A percentile compares a stretch with the other conserved stretches of the same genome.
phyloP scores from a whole-genome alignment of 495 filamentous ascomycete genomes.

The Jackrogersella multiformis region DNA sequence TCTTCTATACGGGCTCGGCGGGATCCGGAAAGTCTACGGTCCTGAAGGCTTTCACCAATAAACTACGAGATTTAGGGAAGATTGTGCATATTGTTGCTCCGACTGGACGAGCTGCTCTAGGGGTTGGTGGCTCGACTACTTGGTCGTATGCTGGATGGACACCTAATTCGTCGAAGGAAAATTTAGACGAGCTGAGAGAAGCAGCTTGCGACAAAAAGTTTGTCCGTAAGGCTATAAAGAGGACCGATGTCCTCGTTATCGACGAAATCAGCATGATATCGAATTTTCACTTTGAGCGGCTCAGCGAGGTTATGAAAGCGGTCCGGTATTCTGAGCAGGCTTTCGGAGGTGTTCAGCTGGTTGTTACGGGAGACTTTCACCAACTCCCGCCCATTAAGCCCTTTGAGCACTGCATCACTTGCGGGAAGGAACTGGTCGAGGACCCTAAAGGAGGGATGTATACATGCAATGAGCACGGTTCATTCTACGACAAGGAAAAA shows the following conservation, averaged over 20 bases:
- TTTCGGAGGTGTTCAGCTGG: constrained; percentile 91
- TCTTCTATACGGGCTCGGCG: constrained; percentile 70
- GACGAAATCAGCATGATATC: constrained; percentile 63
- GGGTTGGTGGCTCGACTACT: constrained; percentile 62
- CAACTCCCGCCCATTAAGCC: constrained; percentile 92
- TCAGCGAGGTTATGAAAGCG: constrained; percentile 64
- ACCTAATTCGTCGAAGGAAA: constrained; percentile 44
- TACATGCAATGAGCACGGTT: constrained; percentile 48
- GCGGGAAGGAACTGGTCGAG: constrained; percentile 74
- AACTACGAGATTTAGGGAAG: constrained; percentile 44
- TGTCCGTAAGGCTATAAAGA: constrained; percentile 42
- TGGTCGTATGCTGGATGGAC: constrained; percentile 65
- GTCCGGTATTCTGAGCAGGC: constrained; percentile 49
- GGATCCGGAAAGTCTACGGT: constrained; percentile 69
- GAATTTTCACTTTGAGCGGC: constrained; percentile 62
- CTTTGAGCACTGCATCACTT: constrained; percentile 76
- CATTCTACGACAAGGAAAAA: constrained; percentile 50
- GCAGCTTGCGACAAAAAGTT: not conserved
- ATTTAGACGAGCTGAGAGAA: constrained; percentile 8
- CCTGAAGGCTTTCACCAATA: constrained; percentile 55
- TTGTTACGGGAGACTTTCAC: constrained; percentile 96
- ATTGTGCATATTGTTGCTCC: constrained; percentile 62
- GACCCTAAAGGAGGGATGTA: constrained; percentile 75
- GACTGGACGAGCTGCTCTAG: constrained; percentile 63
- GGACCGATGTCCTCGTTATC: constrained; percentile 57